These are phyloP conservation scores for Teratosphaeria pseudoeucalypti DNA, from an alignment of 2,329 filamentous ascomycete species.

Conservation along the genomic window DNA sequence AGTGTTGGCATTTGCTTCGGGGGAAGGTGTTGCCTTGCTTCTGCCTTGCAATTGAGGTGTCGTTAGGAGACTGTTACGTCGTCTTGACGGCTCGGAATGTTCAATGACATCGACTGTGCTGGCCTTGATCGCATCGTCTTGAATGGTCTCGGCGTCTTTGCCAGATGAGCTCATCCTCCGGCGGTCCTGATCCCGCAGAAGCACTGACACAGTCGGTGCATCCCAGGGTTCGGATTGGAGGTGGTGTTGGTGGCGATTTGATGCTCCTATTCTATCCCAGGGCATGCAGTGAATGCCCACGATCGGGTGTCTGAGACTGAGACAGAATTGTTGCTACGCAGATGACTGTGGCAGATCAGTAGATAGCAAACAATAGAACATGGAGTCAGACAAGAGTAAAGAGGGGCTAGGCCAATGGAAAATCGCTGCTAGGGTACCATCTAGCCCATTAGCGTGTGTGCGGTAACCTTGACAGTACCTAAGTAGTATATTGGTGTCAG, in stretches of 20 bases:
- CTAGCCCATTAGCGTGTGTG: background rate
- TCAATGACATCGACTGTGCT: background rate
- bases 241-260: background rate
- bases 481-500: background rate
- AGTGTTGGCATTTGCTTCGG: slow-evolving; percentile 6
- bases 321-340: background rate
- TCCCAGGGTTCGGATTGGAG: background rate
- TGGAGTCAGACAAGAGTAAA: background rate
- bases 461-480: background rate
- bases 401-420: background rate
- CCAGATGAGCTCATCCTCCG: background rate
- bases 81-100: background rate
- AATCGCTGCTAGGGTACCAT: background rate
- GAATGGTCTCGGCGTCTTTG: background rate
- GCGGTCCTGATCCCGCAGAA: background rate
- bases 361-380: background rate
- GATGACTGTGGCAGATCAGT: background rate
- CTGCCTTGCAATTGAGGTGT: background rate
- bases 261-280: background rate
- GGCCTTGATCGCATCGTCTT: background rate
- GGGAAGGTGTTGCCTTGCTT: background rate
- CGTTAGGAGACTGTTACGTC: background rate
- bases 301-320: background rate
- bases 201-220: background rate
- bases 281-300: background rate